These are phyloP conservation scores for Neofusicoccum cordaticola DNA, from an alignment of 2,329 filamentous ascomycete genomes.

Conservation along the genomic window DNA sequence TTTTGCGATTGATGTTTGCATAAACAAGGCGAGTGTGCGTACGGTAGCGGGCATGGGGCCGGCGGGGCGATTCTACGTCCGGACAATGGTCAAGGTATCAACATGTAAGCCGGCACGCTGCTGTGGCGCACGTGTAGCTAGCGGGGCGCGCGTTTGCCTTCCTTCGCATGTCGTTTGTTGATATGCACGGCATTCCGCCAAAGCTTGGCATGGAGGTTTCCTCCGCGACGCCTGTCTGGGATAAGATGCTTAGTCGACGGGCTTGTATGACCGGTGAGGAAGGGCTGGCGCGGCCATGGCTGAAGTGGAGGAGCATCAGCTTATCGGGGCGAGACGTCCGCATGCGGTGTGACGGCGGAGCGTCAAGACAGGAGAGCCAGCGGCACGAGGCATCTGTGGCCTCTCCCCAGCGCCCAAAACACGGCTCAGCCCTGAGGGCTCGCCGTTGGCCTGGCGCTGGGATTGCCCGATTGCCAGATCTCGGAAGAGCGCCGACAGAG, in stretches of 20 bases:
- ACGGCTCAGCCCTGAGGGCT: neutral
- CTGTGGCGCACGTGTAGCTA: neutral
- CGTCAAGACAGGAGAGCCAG: neutral
- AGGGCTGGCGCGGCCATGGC: neutral
- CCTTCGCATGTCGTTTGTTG: neutral
- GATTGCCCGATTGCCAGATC: neutral
- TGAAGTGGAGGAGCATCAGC: neutral
- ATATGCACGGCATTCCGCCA: neutral
- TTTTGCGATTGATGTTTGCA: neutral
- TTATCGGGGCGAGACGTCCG: neutral
- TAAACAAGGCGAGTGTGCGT: neutral
- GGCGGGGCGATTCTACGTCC: neutral
- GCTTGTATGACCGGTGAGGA: neutral
- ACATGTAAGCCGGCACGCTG: neutral
- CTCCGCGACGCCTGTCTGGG: neutral
- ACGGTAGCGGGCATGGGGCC: neutral
- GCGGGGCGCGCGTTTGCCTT: neutral
- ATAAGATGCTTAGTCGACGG: neutral
- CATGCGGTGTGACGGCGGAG: neutral
- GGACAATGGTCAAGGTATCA: neutral
- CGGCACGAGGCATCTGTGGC: neutral
- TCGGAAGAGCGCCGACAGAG: conserved; percentile 1
- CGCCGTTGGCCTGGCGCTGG: neutral
- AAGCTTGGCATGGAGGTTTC: neutral
- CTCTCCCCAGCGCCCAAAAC: neutral